Evolutionary conservation across 2,329 filamentous ascomycete genomes (phyloP).

Genomic region (Nannizziopsis barbatae): DNA sequence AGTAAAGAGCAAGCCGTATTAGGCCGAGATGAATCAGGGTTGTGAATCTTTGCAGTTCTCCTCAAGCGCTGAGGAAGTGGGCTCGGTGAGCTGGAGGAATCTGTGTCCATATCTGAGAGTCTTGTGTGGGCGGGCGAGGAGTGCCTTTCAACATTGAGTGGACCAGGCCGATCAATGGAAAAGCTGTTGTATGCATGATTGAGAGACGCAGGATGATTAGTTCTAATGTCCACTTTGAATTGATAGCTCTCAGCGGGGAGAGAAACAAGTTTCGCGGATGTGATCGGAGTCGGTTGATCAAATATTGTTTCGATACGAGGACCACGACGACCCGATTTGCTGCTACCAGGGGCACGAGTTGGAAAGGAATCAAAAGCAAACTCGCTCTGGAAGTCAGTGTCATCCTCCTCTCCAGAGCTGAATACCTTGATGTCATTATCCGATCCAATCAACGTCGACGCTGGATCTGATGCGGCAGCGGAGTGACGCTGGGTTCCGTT

Average conservation of each 20-base stretch:
- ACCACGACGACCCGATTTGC: conserved; percentile 43
- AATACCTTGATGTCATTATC: conserved; percentile 49
- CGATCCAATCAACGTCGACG: conserved; percentile 49
- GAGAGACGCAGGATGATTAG: neutral
- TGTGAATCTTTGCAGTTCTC: neutral
- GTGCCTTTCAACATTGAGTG: neutral
- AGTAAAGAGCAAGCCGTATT: neutral
- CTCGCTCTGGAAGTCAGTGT: conserved; percentile 51
- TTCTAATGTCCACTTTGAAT: neutral
- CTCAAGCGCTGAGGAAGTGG: neutral
- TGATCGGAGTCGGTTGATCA: conserved; percentile 26
- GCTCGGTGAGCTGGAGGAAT: neutral
- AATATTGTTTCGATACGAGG: conserved; percentile 54
- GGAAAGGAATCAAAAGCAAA: conserved; percentile 53
- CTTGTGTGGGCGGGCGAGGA: neutral
- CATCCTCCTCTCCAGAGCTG: conserved; percentile 50
- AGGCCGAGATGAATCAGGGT: neutral
- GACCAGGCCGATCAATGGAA: neutral
- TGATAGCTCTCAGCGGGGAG: neutral
- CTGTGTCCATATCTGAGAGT: neutral
- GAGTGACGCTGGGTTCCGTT: conserved; percentile 42
- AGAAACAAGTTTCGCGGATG: conserved; percentile 6
- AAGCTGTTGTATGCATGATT: neutral
- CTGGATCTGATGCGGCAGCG: conserved; percentile 46
- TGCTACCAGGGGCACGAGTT: conserved; percentile 46